These are phyloP conservation scores for Echria macrotheca DNA, from an alignment of 495 filamentous ascomycete genomes.

Conservation along the genomic window DNA sequence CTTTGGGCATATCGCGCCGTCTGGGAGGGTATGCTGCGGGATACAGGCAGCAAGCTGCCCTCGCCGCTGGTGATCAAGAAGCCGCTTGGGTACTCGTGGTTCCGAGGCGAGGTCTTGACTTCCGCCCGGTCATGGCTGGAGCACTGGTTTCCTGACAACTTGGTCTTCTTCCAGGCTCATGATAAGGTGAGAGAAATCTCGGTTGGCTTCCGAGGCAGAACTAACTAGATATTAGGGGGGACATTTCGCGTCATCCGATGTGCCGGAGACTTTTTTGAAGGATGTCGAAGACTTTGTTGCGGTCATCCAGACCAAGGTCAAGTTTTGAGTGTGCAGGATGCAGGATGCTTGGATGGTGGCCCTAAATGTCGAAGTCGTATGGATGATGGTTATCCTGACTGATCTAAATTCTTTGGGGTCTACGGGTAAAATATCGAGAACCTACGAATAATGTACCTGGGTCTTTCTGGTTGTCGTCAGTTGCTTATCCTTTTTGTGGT, in stretches of 20 bases:
- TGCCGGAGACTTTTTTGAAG: slow-evolving; percentile 45
- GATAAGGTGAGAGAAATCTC: slow-evolving; percentile 30
- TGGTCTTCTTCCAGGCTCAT: slow-evolving; percentile 41
- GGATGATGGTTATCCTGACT: too few relatives aligned
- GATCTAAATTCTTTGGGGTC: too few relatives aligned
- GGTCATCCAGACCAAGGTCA: slow-evolving; percentile 10
- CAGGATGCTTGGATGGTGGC: too few relatives aligned
- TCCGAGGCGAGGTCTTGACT: slow-evolving; percentile 3
- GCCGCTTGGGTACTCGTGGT: slow-evolving; percentile 9
- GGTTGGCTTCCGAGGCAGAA: neutral
- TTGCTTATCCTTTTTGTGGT: too few relatives aligned
- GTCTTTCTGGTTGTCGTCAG: too few relatives aligned
- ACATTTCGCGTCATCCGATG: slow-evolving; percentile 59
- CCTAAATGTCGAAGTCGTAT: too few relatives aligned
- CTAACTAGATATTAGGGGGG: slow-evolving; percentile 41
- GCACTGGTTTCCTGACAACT: slow-evolving; percentile 24
- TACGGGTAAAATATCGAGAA: too few relatives aligned
- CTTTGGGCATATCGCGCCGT: slow-evolving; percentile 41
- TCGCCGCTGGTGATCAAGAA: slow-evolving; percentile 4
- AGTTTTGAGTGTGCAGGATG: slow-evolving; percentile 1
- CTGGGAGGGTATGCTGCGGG: slow-evolving; percentile 3
- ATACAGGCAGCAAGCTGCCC: slow-evolving; percentile 12
- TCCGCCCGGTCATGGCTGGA: slow-evolving; percentile 8
- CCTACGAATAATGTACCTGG: too few relatives aligned
- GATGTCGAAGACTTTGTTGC: slow-evolving; percentile 52